These are phyloP conservation scores for Infundibulicybe gibba DNA, from an alignment of 768 basidiomycete species.

Conservation along the genomic window DNA sequence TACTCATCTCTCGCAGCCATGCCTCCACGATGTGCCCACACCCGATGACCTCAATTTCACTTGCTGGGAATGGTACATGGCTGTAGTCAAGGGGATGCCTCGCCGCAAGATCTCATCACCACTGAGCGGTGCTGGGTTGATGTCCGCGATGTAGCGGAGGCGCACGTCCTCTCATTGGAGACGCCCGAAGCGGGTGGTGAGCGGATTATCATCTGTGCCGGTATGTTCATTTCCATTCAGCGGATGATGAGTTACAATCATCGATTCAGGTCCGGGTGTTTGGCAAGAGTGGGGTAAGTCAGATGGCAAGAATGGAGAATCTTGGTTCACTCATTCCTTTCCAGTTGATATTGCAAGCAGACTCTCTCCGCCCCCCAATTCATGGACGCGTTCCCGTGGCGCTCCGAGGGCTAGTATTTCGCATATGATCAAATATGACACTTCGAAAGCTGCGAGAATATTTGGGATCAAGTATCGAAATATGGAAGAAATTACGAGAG, in stretches of 20 bases:
- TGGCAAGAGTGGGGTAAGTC: slow-evolving; percentile 26
- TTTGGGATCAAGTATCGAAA: slow-evolving; percentile 26
- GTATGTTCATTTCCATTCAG: slow-evolving; percentile 23
- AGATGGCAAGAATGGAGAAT: not conserved
- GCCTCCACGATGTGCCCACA: not conserved
- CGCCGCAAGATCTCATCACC: not conserved
- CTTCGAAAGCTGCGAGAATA: slow-evolving; percentile 21
- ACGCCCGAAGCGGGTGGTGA: slow-evolving; percentile 42
- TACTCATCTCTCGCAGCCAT: not conserved
- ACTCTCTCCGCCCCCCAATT: slow-evolving; percentile 13
- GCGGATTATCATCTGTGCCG: slow-evolving; percentile 28
- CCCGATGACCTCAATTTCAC: not conserved
- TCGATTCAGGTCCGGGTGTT: slow-evolving; percentile 16
- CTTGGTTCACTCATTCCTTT: not conserved
- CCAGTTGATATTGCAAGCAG: slow-evolving; percentile 30
- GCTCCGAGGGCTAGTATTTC: slow-evolving; percentile 24
- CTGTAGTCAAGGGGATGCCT: not conserved
- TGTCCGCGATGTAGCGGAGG: slow-evolving; percentile 45
- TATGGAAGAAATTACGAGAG: slow-evolving; percentile 23
- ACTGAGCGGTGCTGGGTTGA: slow-evolving; percentile 28
- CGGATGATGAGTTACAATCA: slow-evolving; percentile 51
- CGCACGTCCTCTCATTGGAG: slow-evolving; percentile 43
- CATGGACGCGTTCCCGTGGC: slow-evolving; percentile 17
- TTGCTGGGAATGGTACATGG: not conserved
- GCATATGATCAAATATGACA: slow-evolving; percentile 18